Percentiles rank a stretch among this genome's conserved stretches.
Evolutionary conservation across 2,329 filamentous ascomycete genomes (phyloP).

Genomic region (Sarocladium kiliense): DNA sequence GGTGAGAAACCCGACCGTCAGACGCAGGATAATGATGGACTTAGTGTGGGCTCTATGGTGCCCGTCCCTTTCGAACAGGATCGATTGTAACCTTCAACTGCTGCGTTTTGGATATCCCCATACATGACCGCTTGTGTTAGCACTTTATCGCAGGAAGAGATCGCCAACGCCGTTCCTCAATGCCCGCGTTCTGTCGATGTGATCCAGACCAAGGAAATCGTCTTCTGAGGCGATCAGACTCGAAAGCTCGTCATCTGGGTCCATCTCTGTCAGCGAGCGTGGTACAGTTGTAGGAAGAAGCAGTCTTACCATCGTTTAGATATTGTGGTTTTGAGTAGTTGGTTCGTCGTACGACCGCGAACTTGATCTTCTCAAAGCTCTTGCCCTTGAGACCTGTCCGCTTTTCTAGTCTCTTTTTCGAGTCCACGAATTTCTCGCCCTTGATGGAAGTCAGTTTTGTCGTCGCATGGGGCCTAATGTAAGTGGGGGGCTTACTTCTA

Average conservation of each 20-base stretch:
- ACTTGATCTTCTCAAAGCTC: conserved; percentile 97
- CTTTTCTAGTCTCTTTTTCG: conserved; percentile 89
- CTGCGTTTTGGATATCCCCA: background rate
- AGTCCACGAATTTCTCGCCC: conserved; percentile 84
- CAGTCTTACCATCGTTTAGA: conserved; percentile 74
- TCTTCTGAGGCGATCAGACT: conserved; percentile 48
- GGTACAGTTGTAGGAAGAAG: too few species aligned
- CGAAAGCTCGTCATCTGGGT: conserved; percentile 54
- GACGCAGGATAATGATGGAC: background rate
- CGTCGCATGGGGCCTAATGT: background rate
- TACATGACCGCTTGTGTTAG: background rate
- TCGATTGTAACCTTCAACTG: background rate
- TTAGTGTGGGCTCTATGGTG: background rate
- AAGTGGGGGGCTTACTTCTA: conserved; percentile 54
- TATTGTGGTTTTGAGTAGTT: conserved; percentile 75
- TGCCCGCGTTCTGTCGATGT: conserved; percentile 55
- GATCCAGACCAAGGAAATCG: conserved; percentile 60
- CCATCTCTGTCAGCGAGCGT: conserved; percentile 12
- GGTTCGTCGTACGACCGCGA: conserved; percentile 71
- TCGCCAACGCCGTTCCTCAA: conserved; percentile 57
- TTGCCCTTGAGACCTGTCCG: conserved; percentile 95
- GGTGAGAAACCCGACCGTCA: background rate
- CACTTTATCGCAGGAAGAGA: conserved; percentile 50
- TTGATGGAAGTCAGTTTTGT: conserved; percentile 25
- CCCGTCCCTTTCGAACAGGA: background rate